A percentile compares a stretch with the other conserved stretches of the same genome.
Conservation (phyloP, 1,284 basidiomycete genomes). For the Pisolithus thermaeus region DNA sequence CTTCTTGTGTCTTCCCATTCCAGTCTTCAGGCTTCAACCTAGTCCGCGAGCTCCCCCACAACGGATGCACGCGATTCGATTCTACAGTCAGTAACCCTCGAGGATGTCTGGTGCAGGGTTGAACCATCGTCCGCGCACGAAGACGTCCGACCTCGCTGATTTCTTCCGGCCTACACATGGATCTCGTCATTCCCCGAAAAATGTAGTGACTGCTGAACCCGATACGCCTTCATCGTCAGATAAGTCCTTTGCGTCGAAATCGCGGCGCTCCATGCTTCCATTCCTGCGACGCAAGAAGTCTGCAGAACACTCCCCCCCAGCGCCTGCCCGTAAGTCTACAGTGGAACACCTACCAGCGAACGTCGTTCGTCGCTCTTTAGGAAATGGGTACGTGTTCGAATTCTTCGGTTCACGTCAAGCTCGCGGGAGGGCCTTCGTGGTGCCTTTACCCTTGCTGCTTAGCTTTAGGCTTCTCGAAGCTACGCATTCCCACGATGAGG, state of each 20-base stretch:
- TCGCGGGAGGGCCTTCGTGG: not conserved
- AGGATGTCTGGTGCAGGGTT: constrained; percentile 27
- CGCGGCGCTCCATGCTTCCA: constrained; percentile 30
- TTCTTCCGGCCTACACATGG: constrained; percentile 40
- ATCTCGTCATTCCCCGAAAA: constrained; percentile 26
- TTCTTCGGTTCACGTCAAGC: not conserved
- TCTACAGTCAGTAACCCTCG: not conserved
- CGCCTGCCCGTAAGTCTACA: constrained; percentile 21
- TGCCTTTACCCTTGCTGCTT: not conserved
- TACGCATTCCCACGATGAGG: not conserved
- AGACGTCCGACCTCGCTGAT: constrained; percentile 45
- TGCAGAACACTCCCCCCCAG: constrained; percentile 16
- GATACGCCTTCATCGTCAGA: constrained; percentile 18
- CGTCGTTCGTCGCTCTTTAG: constrained; percentile 30
- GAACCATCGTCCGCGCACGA: constrained; percentile 37
- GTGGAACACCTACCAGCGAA: constrained; percentile 19
- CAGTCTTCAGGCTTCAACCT: constrained; percentile 5
- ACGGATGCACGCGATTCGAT: constrained; percentile 3
- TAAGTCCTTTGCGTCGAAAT: constrained; percentile 18
- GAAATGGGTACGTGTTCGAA: constrained; percentile 27
- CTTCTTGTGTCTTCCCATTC: constrained; percentile 2
- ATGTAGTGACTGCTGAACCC: constrained; percentile 19
- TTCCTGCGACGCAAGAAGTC: constrained; percentile 27
- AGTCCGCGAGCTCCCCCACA: constrained; percentile 1
- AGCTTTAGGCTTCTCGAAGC: not conserved